Base-by-base conservation (phyloP, 1,284 basidiomycete species). In the Microbotryum lychnidis-dioicae region DNA sequence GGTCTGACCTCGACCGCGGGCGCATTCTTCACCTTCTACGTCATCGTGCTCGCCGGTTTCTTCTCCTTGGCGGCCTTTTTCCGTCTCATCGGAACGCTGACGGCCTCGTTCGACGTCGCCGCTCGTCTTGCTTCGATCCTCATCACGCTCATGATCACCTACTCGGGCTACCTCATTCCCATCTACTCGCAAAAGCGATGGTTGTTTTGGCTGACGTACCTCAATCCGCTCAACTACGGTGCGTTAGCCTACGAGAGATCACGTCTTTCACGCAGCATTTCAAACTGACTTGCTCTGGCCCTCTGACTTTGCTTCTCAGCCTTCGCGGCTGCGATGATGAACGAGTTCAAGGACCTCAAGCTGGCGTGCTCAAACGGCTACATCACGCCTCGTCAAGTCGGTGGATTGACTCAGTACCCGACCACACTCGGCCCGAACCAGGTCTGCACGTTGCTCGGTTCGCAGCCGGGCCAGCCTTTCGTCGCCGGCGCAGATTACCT, bases 321-420 rank as follows among this genome's bases (percentile, higher is more conserved):
- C 16, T 79, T 79, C 72, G 75, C 78, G 52, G 69, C 75, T 2
- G 70, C 79, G 37, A 76, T 80, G 76, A 60, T 68, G 60, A 80
- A 80, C 74, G 80, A 81, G 72, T 81, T 81, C 60, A 58, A 62
- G 31, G 51, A 58, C 8, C 63, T 57, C 46, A 60, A 84, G 79
- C 73, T 89, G 48, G 77, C 77, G 2, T 91, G 89, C 69, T 84
- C 87, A 71, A 83, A 84, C 16, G 76, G 74, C 42, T 85, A 82
- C 69, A 79, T 90, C 58, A 79, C 88, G 23, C 89, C 89, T 1
- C 73, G 76, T 65, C 78, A 79, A 68, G 74, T 79, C 50, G 77
- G 75, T 68, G 61, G 70, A 57, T 70, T 72, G 10, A 65, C 75
- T 6, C 77, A 71, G 57, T 61, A 71, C 25, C 79, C 78, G 56